Evolutionary conservation across 2,329 filamentous ascomycete species (phyloP).

Genomic region (Aspergillus vadensis): DNA sequence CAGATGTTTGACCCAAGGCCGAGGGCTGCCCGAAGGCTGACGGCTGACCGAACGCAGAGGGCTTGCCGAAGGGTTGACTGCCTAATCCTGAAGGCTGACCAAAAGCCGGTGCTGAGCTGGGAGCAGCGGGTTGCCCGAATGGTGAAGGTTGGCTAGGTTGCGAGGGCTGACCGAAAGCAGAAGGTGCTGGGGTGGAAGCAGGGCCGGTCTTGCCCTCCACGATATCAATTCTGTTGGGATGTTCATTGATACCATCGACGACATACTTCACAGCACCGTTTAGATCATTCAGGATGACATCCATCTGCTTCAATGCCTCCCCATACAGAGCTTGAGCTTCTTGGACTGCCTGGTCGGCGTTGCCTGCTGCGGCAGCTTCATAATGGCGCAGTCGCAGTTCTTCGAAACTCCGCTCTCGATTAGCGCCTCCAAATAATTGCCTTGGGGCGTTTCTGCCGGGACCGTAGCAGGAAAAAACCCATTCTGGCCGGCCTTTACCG

Average conservation of each 20-base stretch:
- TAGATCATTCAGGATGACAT: conserved; percentile 67
- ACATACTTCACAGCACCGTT: conserved; percentile 73
- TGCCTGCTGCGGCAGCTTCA: conserved; percentile 63
- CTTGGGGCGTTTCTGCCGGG: conserved; percentile 74
- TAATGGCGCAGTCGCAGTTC: conserved; percentile 78
- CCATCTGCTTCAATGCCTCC: conserved; percentile 70
- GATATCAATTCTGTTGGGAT: conserved; percentile 72
- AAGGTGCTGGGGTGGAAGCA: conserved; percentile 12
- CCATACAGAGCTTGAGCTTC: conserved; percentile 59
- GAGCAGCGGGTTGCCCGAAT: conserved; percentile 44
- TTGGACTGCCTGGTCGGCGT: conserved; percentile 55
- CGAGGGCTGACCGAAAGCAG: conserved; percentile 35
- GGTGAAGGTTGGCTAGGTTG: conserved; percentile 28
- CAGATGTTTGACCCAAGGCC: conserved; percentile 22
- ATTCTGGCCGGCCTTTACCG: conserved; percentile 69
- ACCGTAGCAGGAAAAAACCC: conserved; percentile 84
- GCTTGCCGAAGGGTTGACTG: conserved; percentile 24
- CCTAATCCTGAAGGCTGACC: conserved; percentile 30
- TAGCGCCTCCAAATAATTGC: conserved; percentile 78
- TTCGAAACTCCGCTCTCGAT: conserved; percentile 83
- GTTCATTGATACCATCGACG: conserved; percentile 64
- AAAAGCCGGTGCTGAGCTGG: conserved; percentile 24
- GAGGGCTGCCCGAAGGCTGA: conserved; percentile 25
- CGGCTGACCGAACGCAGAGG: conserved; percentile 33
- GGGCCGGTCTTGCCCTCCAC: conserved; percentile 35